Evolutionary conservation across 2,329 filamentous ascomycete species (phyloP).

Genomic region (Penicillium sp.): DNA sequence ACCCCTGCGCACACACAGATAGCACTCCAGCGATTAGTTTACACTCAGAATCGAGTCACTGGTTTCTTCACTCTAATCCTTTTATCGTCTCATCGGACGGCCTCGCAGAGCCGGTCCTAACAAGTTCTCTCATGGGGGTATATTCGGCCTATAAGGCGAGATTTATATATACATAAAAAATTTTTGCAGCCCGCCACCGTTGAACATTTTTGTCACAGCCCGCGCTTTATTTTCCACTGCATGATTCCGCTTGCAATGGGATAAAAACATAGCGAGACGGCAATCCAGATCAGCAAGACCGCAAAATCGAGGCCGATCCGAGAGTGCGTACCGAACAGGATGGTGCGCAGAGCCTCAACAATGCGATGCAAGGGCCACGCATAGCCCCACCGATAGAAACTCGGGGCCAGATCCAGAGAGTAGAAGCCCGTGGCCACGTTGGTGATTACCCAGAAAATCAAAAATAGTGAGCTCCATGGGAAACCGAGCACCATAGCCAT

Average conservation of each 20-base stretch:
- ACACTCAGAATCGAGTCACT: no score
- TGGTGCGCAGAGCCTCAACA: conserved; percentile 58
- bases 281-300: conserved; percentile 57
- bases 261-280: conserved; percentile 26
- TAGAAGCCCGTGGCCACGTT: conserved; percentile 63
- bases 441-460: conserved; percentile 67
- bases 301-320: conserved; percentile 61
- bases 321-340: conserved; percentile 60
- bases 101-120: no score
- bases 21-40: no score
- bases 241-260: conserved; percentile 32
- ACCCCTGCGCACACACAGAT: no score
- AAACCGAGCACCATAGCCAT: conserved; percentile 61
- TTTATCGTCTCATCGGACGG: no score
- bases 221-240: conserved; percentile 34
- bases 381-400: conserved; percentile 62
- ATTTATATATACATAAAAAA: background rate
- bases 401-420: conserved; percentile 56
- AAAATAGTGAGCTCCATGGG: conserved; percentile 61
- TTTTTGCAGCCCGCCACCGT: background rate
- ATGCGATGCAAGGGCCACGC: conserved; percentile 63
- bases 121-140: no score
- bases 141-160: no score
- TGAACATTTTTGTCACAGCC: no score
- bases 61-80: no score